Evolutionary conservation across 768 basidiomycete species (phyloP), one percentile per base, ranked within the genome.

Genomic region (Ephemerocybe angulata): DNA sequence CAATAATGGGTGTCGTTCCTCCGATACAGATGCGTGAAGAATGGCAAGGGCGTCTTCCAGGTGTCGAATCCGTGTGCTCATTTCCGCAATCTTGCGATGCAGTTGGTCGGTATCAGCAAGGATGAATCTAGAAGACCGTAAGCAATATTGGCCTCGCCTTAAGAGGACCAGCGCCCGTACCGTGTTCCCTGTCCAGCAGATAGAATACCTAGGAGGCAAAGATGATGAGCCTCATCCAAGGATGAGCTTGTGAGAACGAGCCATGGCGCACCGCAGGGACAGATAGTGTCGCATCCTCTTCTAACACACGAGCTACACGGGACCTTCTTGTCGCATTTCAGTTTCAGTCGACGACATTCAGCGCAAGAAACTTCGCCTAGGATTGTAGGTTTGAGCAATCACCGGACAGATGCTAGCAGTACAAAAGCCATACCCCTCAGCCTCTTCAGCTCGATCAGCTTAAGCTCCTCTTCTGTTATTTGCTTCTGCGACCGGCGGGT

Each of bases 11-110:
- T 88, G 86, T 8, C 80, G 69, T 38, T 84, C 78, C 46, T 76
- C 72, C 1, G 84, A 84, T 4, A 81, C 71, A 8, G 78, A 76
- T 2, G 80, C 71, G 55, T 87, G 85, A 6, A 85, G 73, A 27
- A 83, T 79, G 3, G 84, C 82, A 10, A 88, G 70, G 0, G 83
- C 84, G 55, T 87, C 86, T 65, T 87, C 86, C 0, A 87, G 75
- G 59, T 86, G 83, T 30, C 84, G 79, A 47, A 88, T 86, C 15
- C 86, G 79, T 61, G 81, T 76, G 64, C 80, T 79, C 84, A 87
- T 86, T 49, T 85, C 79, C 6, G 79, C 66, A 24, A 87, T 86
- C 66, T 86, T 85, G 51, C 73, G 72, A 62, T 87, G 85, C 12
- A 88, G 73, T 42, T 85, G 80, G 40, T 83, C 78, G 1, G 85